These are phyloP conservation scores for Lyophyllum shimeji DNA, from an alignment of 768 basidiomycete species.

Conservation along the genomic window DNA sequence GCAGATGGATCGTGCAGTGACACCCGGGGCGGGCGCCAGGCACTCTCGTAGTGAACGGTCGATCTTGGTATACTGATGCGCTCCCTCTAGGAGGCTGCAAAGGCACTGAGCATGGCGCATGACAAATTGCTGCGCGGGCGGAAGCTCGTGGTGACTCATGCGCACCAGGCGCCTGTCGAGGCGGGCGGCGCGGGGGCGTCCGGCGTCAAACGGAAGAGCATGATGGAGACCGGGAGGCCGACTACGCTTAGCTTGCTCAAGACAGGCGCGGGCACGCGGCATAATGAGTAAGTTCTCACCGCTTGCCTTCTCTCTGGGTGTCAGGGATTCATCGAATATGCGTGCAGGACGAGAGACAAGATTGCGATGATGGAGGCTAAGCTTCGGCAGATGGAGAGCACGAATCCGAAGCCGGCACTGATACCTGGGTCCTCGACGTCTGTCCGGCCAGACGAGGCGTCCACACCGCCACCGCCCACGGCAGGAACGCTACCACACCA, in stretches of 20 bases:
- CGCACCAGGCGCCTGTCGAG: conserved; percentile 75
- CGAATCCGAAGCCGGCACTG: conserved; percentile 25
- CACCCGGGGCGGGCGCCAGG: conserved; percentile 19
- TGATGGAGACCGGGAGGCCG: conserved; percentile 63
- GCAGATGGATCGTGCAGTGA: conserved; percentile 10
- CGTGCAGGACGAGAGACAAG: conserved; percentile 73
- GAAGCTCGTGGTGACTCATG: conserved; percentile 88
- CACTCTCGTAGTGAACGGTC: background rate
- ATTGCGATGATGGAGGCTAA: conserved; percentile 98
- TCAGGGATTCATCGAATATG: conserved; percentile 7
- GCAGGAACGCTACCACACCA: conserved; percentile 22
- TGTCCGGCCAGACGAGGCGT: background rate
- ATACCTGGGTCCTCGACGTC: conserved; percentile 12
- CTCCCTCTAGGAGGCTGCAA: conserved; percentile 70
- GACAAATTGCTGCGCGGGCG: conserved; percentile 84
- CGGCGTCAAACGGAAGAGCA: conserved; percentile 35
- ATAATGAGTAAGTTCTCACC: conserved; percentile 46
- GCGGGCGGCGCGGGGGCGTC: conserved; percentile 19
- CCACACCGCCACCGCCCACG: conserved; percentile 1
- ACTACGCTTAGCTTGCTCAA: conserved; percentile 91
- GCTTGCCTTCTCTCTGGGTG: background rate
- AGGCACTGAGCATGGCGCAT: conserved; percentile 70
- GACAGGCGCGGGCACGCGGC: conserved; percentile 51
- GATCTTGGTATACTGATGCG: conserved; percentile 13
- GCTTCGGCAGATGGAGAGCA: conserved; percentile 70